phyloP scores from a whole-genome alignment of 2,329 filamentous ascomycete species.

The Pseudogymnoascus verrucosus region DNA sequence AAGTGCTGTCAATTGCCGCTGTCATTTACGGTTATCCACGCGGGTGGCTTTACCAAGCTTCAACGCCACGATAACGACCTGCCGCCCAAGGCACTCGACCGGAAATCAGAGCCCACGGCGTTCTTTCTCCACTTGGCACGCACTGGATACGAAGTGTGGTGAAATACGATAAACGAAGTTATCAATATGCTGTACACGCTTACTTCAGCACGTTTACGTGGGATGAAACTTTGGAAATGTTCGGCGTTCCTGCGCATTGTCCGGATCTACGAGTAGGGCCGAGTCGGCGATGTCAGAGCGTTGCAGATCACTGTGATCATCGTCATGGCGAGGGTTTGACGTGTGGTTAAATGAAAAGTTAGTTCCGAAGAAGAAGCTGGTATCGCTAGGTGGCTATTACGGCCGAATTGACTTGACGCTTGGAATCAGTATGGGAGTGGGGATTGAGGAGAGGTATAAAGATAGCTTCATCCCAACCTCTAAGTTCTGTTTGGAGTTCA shows the following conservation, averaged over 20 bases:
- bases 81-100: background rate
- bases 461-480: background rate
- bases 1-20: background rate
- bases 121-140: background rate
- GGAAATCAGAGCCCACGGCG: background rate
- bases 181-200: background rate
- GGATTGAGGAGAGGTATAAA: background rate
- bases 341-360: background rate
- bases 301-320: background rate
- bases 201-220: background rate
- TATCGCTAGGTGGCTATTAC: background rate
- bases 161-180: background rate
- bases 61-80: background rate
- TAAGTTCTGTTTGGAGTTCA: background rate
- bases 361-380: background rate
- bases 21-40: background rate
- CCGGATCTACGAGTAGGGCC: constrained; percentile 4
- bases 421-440: background rate
- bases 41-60: constrained; percentile 4
- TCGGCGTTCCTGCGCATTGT: background rate
- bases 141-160: background rate
- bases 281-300: background rate
- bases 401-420: background rate
- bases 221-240: background rate
- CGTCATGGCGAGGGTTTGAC: background rate